Evolutionary conservation across 306 rosid species (phyloP), one percentile per base, ranked within the genome.

Genomic region (Vigna nakashimae): DNA sequence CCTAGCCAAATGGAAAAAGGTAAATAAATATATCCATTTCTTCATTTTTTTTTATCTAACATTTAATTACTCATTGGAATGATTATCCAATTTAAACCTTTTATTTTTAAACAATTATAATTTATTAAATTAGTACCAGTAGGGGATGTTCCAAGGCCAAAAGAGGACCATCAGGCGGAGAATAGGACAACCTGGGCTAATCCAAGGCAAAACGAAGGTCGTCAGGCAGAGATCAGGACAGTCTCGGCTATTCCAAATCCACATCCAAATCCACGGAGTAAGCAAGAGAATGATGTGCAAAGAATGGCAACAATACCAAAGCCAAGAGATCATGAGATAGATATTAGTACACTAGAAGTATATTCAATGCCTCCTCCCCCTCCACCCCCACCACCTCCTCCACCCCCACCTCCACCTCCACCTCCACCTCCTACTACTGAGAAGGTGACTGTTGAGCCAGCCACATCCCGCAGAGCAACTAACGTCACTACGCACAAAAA

Each of bases 1-100:
- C 86, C 82, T 32, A 86, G 73, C 84, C 89, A 75, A 84, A 76
- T 71, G 12, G 89, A 88, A 71, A 92, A 95, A 90, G 98, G 99
- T 67, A 71, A 30, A 30, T 58, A 18, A 12, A 28, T 68, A 74
- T 78, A 22, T 24, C 68, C 65, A 17, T 80, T 77, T 57, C 72
- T 63, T 49, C 16, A 3, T 79, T 67, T 79, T 40, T 40, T 55
- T 46, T 57, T 64, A 52, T 55, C 68, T 18, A 3, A 36, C 49
- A 50, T 81, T 16, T 8, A 36, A 12, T 75, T 67, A 16, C 76
- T 15, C 34, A 40, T 57, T 69, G 45, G 66, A 34, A 65, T 40
- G 78, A 56, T 71, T 49, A 3, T 5, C 42, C 28, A 12, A 53
- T 64, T 59, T 53, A 57, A 32, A 59, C 40, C 17, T 26, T 59